Evolutionary conservation across 192 early-diverging fungal genomes (phyloP), one percentile per base, ranked within the genome.

Genomic region (Thoreauomyces humboldtii): DNA sequence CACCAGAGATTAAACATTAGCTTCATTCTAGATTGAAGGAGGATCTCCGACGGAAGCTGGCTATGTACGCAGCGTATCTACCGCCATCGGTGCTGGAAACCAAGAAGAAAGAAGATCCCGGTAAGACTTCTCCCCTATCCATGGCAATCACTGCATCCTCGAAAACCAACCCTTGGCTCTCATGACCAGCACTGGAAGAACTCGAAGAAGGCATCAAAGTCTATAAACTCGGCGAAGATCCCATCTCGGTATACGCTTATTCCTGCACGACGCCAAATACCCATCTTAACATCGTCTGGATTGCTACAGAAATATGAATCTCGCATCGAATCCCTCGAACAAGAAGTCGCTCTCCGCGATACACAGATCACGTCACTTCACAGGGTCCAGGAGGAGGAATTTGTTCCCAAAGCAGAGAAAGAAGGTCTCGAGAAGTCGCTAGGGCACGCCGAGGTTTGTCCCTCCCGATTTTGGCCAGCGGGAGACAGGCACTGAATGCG

Each of bases 11-110:
- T n/a, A n/a, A n/a, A n/a, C n/a, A n/a, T n/a, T n/a, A n/a, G n/a
- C n/a, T n/a, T n/a, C n/a, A n/a, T n/a, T n/a, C n/a, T 37, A 63
- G 46, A 2, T 28, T 82, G 22, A 76, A 73, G 41, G 36, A 29
- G 27, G 80, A 82, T 29, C 53, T 79, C 22, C 43, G 61, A 22
- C 47, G 73, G 24, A 82, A 82, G 43, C 60, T 82, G n/a, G 61
- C 73, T 0, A 31, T 80, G 7, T 82, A 79, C 44, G 77, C 80
- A 17, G 59, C 70, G 4, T 82, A 82, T 46, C 63, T 82, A 17
- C 80, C 80, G 14, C 67, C 70, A 61, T 65, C 59, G 25, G 36
- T 71, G 7, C 35, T 77, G 6, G 57, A 66, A 28, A 66, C 76
- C 54, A 72, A 68, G 54, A 66, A 67, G 46, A 63, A 67, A 24